phyloP scores from a whole-genome alignment of 176 grass and related monocot species.

The Carex littledalei region DNA sequence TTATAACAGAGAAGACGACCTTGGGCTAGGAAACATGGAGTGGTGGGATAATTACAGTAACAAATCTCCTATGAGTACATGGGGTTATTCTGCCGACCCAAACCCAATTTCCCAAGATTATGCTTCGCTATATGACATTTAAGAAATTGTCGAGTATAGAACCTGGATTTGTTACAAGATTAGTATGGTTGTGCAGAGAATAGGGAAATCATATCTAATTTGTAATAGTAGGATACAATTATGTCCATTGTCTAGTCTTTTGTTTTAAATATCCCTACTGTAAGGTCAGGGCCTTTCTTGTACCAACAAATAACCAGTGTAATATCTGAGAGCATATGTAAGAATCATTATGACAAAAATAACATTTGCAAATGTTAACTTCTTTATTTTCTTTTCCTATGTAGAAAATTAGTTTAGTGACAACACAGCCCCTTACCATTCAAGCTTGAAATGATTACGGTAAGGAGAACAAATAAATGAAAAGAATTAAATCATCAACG shows the following conservation, averaged over 20 bases:
- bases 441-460: not conserved
- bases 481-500: too few relatives aligned
- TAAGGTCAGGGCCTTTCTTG: slow-evolving; percentile 18
- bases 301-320: slow-evolving; percentile 22
- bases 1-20: slow-evolving; percentile 9
- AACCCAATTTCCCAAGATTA: slow-evolving; percentile 48
- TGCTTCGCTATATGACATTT: slow-evolving; percentile 45
- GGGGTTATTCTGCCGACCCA: slow-evolving; percentile 42
- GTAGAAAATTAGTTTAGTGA: not conserved
- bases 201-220: slow-evolving; percentile 1
- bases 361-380: not conserved
- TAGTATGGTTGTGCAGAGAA: slow-evolving; percentile 19
- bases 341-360: slow-evolving; percentile 5
- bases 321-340: slow-evolving; percentile 5
- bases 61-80: slow-evolving; percentile 36
- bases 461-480: too few relatives aligned
- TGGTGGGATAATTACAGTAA: slow-evolving; percentile 61
- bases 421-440: not conserved
- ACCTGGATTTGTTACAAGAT: not conserved
- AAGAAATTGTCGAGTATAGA: not conserved
- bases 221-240: slow-evolving; percentile 13
- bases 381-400: not conserved
- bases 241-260: slow-evolving; percentile 19
- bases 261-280: not conserved
- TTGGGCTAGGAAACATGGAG: slow-evolving; percentile 34